Evolutionary conservation across 2,329 filamentous ascomycete genomes (phyloP).

Genomic region (Pezicula carpinea): DNA sequence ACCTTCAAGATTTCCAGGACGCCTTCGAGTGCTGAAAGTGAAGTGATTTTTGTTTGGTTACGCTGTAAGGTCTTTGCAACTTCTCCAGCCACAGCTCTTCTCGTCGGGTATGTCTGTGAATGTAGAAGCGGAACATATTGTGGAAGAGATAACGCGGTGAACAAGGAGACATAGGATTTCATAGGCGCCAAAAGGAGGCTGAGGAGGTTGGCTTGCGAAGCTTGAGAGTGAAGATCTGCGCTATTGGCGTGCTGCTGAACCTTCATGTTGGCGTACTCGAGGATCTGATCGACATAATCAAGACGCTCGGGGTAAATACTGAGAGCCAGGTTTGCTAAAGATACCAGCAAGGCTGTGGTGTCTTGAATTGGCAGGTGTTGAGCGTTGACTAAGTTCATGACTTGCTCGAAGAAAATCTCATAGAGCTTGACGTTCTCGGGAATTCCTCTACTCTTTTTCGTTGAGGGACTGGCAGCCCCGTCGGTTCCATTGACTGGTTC

Average conservation of each 20-base stretch:
- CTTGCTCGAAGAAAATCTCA: slow-evolving; percentile 95
- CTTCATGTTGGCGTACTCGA: slow-evolving; percentile 83
- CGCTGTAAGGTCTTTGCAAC: slow-evolving; percentile 78
- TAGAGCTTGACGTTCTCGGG: slow-evolving; percentile 82
- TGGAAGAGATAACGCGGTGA: slow-evolving; percentile 90
- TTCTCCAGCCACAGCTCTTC: slow-evolving; percentile 85
- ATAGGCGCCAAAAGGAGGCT: slow-evolving; percentile 87
- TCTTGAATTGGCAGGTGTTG: slow-evolving; percentile 91
- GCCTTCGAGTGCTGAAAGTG: slow-evolving; percentile 75
- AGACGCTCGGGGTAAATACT: slow-evolving; percentile 92
- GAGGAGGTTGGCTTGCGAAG: slow-evolving; percentile 83
- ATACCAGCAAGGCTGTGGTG: slow-evolving; percentile 90
- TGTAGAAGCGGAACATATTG: slow-evolving; percentile 88
- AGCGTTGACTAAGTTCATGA: slow-evolving; percentile 86
- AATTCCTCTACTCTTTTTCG: slow-evolving; percentile 43
- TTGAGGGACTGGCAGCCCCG: slow-evolving; percentile 19
- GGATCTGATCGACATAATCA: slow-evolving; percentile 92
- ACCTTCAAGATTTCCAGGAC: slow-evolving; percentile 86
- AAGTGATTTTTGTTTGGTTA: slow-evolving; percentile 76
- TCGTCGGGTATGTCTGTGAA: slow-evolving; percentile 87
- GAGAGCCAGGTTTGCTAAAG: slow-evolving; percentile 84
- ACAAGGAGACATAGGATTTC: slow-evolving; percentile 85
- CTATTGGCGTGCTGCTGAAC: slow-evolving; percentile 87
- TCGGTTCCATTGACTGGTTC: slow-evolving; percentile 34
- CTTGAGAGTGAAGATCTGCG: slow-evolving; percentile 85